Conservation (phyloP, 139 green algal genomes). For the Mychonastes homosphaera region DNA sequence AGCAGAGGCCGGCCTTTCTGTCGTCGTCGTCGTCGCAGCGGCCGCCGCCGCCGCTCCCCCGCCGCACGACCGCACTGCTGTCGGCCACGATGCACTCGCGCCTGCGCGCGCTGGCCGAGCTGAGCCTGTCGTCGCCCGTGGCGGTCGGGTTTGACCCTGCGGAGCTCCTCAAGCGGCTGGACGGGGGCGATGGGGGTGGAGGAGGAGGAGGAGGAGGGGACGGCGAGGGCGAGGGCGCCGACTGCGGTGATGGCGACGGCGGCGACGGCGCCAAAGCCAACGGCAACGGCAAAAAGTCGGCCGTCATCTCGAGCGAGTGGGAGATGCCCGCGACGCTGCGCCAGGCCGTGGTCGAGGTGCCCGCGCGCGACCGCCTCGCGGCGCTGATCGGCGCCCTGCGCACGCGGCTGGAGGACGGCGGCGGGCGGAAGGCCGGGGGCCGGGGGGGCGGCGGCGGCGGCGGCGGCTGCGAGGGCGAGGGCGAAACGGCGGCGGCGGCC, state of each 20-base stretch:
- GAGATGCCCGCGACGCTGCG: constrained; percentile 56
- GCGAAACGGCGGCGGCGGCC: constrained; percentile 1
- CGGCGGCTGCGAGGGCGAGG: background rate
- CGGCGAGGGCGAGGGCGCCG: background rate
- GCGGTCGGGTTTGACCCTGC: constrained; percentile 66
- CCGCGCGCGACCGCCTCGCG: constrained; percentile 65
- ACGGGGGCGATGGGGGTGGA: too few relatives aligned
- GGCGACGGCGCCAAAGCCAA: background rate
- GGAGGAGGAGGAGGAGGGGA: too few relatives aligned
- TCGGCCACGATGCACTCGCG: constrained; percentile 75
- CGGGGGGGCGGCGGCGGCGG: background rate
- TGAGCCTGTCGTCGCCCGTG: constrained; percentile 53
- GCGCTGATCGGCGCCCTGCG: constrained; percentile 52
- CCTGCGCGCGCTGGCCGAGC: constrained; percentile 50
- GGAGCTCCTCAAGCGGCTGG: too few relatives aligned
- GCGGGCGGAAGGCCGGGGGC: background rate
- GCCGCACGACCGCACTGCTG: constrained; percentile 59
- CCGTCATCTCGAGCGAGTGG: too few relatives aligned
- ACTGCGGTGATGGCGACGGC: background rate
- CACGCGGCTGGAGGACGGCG: constrained; percentile 9
- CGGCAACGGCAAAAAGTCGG: too few relatives aligned
- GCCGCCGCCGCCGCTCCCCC: background rate
- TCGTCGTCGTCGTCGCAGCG: background rate
- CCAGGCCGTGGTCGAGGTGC: constrained; percentile 71
- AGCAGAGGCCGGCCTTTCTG: background rate